These are phyloP conservation scores for Pseudogymnoascus sp. DNA, from an alignment of 2,329 filamentous ascomycete species.

Conservation along the genomic window DNA sequence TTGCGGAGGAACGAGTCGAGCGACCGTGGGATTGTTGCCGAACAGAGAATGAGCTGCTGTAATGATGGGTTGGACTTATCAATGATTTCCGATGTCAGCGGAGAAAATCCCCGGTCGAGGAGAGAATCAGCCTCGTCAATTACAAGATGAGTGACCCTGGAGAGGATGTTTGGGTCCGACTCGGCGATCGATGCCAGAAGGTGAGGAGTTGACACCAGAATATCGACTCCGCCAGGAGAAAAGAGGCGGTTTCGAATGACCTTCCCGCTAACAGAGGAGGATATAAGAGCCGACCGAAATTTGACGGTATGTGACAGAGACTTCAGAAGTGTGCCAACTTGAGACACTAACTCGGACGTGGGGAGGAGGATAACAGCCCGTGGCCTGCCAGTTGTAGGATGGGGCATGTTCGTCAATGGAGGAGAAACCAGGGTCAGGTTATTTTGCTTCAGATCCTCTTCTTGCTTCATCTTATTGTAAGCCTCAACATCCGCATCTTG, in stretches of 20 bases:
- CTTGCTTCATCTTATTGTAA: slow-evolving; percentile 51
- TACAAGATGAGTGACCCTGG: slow-evolving; percentile 81
- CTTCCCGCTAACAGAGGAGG: slow-evolving; percentile 65
- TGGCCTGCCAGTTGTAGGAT: slow-evolving; percentile 71
- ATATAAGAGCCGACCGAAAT: slow-evolving; percentile 77
- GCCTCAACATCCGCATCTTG: slow-evolving; percentile 51
- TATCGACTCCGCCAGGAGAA: slow-evolving; percentile 70
- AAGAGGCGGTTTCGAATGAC: slow-evolving; percentile 84
- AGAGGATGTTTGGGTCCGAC: slow-evolving; percentile 83
- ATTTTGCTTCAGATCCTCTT: slow-evolving; percentile 48
- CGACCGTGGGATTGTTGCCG: slow-evolving; percentile 86
- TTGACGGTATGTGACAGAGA: slow-evolving; percentile 77
- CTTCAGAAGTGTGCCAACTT: slow-evolving; percentile 78
- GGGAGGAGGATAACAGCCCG: slow-evolving; percentile 82
- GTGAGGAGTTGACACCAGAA: slow-evolving; percentile 83
- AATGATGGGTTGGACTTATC: slow-evolving; percentile 75
- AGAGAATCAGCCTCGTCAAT: slow-evolving; percentile 95
- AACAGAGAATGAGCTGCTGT: slow-evolving; percentile 84
- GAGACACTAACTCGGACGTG: slow-evolving; percentile 82
- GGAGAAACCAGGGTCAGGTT: slow-evolving; percentile 55
- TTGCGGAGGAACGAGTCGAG: slow-evolving; percentile 78
- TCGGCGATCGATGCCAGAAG: slow-evolving; percentile 82
- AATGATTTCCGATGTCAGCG: slow-evolving; percentile 74
- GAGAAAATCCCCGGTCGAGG: slow-evolving; percentile 85
- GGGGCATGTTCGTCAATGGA: slow-evolving; percentile 54